Percentiles rank a stretch among this genome's conserved stretches.
Evolutionary conservation across 2,329 filamentous ascomycete species (phyloP).

Genomic region (Hymenoscyphus occultus): DNA sequence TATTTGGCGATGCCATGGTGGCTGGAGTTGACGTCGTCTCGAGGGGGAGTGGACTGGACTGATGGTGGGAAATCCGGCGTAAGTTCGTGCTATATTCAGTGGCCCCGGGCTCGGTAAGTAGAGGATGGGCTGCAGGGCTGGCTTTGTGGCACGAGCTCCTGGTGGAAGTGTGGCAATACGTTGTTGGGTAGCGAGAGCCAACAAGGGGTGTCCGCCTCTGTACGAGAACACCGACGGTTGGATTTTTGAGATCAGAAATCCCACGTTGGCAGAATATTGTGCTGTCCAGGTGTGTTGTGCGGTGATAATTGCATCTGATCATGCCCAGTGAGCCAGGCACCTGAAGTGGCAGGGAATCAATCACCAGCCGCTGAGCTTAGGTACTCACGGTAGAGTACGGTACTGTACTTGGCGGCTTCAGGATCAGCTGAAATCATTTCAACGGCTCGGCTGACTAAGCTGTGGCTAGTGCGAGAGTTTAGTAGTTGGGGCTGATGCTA

Average conservation of each 20-base stretch:
- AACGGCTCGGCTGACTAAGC: not conserved
- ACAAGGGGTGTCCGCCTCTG: not conserved
- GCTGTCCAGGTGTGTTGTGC: not conserved
- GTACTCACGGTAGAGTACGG: too few species aligned
- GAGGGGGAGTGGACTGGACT: constrained; percentile 8
- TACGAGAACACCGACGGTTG: too few species aligned
- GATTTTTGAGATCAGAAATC: too few species aligned
- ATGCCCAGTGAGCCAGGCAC: not conserved
- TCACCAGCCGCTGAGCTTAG: not conserved
- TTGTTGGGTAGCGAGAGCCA: not conserved
- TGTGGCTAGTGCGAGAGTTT: not conserved
- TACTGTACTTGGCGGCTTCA: too few species aligned
- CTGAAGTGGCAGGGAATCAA: not conserved
- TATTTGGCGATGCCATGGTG: constrained; percentile 30
- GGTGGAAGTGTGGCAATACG: not conserved
- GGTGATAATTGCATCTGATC: not conserved
- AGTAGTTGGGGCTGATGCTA: too few species aligned
- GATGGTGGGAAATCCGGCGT: constrained; percentile 9
- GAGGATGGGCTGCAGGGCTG: not conserved
- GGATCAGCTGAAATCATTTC: not conserved
- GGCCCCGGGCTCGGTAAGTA: not conserved
- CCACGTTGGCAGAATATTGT: not conserved
- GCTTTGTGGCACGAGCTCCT: not conserved
- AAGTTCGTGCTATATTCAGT: not conserved
- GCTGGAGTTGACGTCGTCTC: not conserved